A percentile compares a stretch with the other conserved stretches of the same genome.
phyloP scores from a whole-genome alignment of 345 rosid species.

The Barbarea vulgaris region DNA sequence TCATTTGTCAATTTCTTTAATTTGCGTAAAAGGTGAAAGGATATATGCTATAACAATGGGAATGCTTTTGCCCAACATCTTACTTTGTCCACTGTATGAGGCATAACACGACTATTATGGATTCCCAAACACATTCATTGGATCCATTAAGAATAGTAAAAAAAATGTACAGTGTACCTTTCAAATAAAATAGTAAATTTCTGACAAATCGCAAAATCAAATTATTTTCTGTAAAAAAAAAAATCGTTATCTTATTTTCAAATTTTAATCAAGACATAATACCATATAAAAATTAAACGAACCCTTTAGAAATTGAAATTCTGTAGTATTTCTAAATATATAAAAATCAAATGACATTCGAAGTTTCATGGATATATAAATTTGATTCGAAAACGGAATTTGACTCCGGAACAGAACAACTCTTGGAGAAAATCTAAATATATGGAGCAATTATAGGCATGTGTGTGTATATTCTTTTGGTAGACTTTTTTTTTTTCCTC shows the following conservation, averaged over 20 bases:
- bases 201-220: neutral
- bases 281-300: neutral
- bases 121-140: slow-evolving; percentile 42
- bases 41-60: slow-evolving; percentile 40
- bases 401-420: slow-evolving; percentile 19
- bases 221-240: neutral
- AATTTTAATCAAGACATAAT: neutral
- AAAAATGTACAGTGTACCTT: neutral
- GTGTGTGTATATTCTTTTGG: slow-evolving; percentile 22
- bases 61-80: slow-evolving; percentile 35
- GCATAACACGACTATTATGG: slow-evolving; percentile 40
- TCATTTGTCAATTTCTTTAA: slow-evolving; percentile 27
- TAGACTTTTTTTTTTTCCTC: neutral
- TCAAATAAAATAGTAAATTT: neutral
- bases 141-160: slow-evolving; percentile 23
- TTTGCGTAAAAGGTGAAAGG: slow-evolving; percentile 34
- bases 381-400: neutral
- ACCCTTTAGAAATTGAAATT: neutral
- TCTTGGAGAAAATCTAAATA: neutral
- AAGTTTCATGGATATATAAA: neutral
- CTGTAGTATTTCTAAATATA: neutral
- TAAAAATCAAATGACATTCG: slow-evolving; percentile 1
- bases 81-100: slow-evolving; percentile 38
- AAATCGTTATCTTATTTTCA: neutral
- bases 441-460: neutral